These are phyloP conservation scores for Cytospora chrysosperma DNA, from an alignment of 2,329 filamentous ascomycete genomes.

Conservation along the genomic window DNA sequence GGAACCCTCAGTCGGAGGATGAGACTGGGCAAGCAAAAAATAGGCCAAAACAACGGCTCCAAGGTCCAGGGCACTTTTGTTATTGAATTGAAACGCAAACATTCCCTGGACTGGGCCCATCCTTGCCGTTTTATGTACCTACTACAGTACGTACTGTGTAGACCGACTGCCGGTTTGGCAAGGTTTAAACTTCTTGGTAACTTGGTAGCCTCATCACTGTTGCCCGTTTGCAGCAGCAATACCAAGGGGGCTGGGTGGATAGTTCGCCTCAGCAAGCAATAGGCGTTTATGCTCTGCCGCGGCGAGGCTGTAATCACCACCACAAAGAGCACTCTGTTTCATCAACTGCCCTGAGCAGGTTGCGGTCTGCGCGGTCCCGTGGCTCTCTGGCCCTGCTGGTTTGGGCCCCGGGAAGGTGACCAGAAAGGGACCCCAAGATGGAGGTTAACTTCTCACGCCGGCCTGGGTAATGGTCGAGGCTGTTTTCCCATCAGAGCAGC, in stretches of 20 bases:
- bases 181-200: neutral
- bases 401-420: slow-evolving; percentile 17
- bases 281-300: neutral
- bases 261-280: neutral
- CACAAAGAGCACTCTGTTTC: slow-evolving; percentile 7
- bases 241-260: slow-evolving; percentile 12
- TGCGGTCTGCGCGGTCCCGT: slow-evolving; percentile 17
- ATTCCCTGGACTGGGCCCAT: slow-evolving; percentile 4
- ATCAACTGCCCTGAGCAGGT: slow-evolving; percentile 12
- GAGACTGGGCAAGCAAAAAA: slow-evolving; percentile 10
- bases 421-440: slow-evolving; percentile 12
- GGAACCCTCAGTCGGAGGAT: neutral
- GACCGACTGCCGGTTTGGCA: neutral
- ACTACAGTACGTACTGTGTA: neutral
- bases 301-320: slow-evolving; percentile 16
- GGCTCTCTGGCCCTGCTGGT: slow-evolving; percentile 20
- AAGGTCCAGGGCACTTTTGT: slow-evolving; percentile 10
- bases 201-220: slow-evolving; percentile 10
- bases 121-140: neutral
- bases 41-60: slow-evolving; percentile 6
- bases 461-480: neutral
- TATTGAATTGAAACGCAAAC: slow-evolving; percentile 13
- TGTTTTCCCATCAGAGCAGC: slow-evolving; percentile 2
- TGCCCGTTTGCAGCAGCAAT: slow-evolving; percentile 3
- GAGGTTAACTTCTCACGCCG: neutral